Conservation (phyloP, 306 rosid genomes). For the Cucumis cinereus region DNA sequence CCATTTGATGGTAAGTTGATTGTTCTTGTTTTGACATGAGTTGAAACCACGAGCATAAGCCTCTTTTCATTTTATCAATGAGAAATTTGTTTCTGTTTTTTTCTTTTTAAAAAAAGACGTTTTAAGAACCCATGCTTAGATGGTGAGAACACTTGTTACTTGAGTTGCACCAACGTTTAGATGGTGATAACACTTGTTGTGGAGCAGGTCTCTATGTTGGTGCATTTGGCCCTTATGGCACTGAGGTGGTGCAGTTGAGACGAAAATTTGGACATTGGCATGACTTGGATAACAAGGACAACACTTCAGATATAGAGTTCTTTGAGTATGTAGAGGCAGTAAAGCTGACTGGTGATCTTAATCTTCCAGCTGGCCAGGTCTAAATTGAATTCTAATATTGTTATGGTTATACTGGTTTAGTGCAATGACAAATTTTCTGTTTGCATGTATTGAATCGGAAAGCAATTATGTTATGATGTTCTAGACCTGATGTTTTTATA, state of each 20-base stretch:
- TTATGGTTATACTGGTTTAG: slow-evolving; percentile 6
- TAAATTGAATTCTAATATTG: slow-evolving; percentile 10
- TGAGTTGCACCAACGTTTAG: background rate
- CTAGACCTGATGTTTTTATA: background rate
- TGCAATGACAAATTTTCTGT: background rate
- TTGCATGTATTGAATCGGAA: background rate
- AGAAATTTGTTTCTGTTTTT: too few relatives aligned
- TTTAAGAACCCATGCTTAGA: too few relatives aligned
- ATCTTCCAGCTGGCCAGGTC: slow-evolving; percentile 98
- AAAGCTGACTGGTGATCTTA: slow-evolving; percentile 91
- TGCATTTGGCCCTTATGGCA: slow-evolving; percentile 90
- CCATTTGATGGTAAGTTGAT: slow-evolving; percentile 66
- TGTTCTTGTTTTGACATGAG: background rate
- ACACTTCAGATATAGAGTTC: slow-evolving; percentile 60
- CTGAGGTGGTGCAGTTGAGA: slow-evolving; percentile 78
- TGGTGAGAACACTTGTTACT: too few relatives aligned
- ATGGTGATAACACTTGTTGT: slow-evolving; percentile 16
- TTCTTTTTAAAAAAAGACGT: too few relatives aligned
- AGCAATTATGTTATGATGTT: background rate
- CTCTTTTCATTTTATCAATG: too few relatives aligned
- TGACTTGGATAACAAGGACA: slow-evolving; percentile 28
- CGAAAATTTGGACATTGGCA: slow-evolving; percentile 94
- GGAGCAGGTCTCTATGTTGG: slow-evolving; percentile 82
- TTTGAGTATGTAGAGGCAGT: slow-evolving; percentile 98
- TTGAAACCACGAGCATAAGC: background rate